Percentiles rank a stretch among this genome's conserved stretches.
Conservation (phyloP, 2,329 filamentous ascomycete genomes). For the Curvularia sp. region DNA sequence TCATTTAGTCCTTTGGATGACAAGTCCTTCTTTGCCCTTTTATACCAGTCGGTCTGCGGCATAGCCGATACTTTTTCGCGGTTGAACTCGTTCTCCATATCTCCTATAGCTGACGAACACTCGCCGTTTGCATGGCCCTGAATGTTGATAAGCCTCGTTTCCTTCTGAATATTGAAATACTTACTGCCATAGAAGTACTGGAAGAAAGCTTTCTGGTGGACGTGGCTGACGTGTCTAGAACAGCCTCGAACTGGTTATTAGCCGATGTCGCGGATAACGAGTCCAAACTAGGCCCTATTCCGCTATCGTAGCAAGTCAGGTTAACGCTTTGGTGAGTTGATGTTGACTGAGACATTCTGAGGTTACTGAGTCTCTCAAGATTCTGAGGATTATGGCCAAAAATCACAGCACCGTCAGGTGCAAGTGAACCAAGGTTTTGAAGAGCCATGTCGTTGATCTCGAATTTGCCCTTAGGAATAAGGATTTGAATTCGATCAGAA, state of each 20-base stretch:
- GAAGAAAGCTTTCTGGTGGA: neutral
- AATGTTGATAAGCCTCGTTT: neutral
- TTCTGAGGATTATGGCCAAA: neutral
- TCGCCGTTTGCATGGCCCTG: neutral
- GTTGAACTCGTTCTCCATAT: neutral
- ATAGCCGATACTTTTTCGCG: neutral
- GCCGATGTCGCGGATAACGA: neutral
- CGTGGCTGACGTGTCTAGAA: neutral
- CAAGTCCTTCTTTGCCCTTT: neutral
- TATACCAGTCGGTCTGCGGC: neutral
- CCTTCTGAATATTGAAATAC: neutral
- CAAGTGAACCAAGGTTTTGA: neutral
- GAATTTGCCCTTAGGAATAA: neutral
- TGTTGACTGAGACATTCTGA: neutral
- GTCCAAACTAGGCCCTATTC: neutral
- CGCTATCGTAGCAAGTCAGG: neutral
- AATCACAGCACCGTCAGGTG: neutral
- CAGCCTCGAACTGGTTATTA: neutral
- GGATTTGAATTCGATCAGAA: neutral
- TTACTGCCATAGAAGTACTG: neutral
- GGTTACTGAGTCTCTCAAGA: neutral
- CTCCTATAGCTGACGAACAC: neutral
- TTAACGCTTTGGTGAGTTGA: neutral
- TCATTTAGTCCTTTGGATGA: neutral
- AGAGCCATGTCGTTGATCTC: neutral